Evolutionary conservation across 1,284 basidiomycete genomes (phyloP).

Genomic region (Leucoagaricus sp.): DNA sequence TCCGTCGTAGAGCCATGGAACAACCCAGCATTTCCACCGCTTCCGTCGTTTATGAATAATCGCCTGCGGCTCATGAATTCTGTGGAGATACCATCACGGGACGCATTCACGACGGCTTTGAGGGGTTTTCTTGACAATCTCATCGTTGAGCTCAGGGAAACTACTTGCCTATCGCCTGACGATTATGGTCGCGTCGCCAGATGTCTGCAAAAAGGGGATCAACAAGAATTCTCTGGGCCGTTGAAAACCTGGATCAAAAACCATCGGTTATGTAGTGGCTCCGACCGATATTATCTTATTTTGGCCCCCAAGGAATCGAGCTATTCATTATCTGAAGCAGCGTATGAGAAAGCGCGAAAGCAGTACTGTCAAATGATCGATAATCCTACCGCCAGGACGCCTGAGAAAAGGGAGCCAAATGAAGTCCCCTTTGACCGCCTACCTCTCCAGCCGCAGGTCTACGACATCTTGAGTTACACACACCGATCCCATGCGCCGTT

Average conservation of each 20-base stretch:
- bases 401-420: background rate
- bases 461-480: slow-evolving; percentile 66
- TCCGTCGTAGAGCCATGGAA: slow-evolving; percentile 52
- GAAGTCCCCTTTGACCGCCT: slow-evolving; percentile 43
- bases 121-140: slow-evolving; percentile 52
- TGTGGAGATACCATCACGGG: slow-evolving; percentile 60
- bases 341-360: slow-evolving; percentile 42
- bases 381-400: slow-evolving; percentile 2
- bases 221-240: slow-evolving; percentile 43
- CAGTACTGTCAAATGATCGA: slow-evolving; percentile 20
- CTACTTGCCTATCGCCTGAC: slow-evolving; percentile 55
- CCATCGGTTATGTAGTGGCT: slow-evolving; percentile 64
- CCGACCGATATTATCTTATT: slow-evolving; percentile 55
- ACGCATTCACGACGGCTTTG: slow-evolving; percentile 52
- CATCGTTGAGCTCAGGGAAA: slow-evolving; percentile 57
- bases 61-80: slow-evolving; percentile 50
- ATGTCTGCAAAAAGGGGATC: slow-evolving; percentile 44
- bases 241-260: slow-evolving; percentile 55
- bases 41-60: slow-evolving; percentile 52
- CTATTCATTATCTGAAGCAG: slow-evolving; percentile 48
- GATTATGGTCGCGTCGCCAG: slow-evolving; percentile 53
- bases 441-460: slow-evolving; percentile 67
- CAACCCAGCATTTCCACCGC: slow-evolving; percentile 56
- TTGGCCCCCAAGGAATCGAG: slow-evolving; percentile 62
- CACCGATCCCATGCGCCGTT: slow-evolving; percentile 60